Percentiles rank a stretch among this genome's conserved stretches.
Conservation (phyloP, 2,329 filamentous ascomycete genomes). For the Calcarisporium arbuscula region DNA sequence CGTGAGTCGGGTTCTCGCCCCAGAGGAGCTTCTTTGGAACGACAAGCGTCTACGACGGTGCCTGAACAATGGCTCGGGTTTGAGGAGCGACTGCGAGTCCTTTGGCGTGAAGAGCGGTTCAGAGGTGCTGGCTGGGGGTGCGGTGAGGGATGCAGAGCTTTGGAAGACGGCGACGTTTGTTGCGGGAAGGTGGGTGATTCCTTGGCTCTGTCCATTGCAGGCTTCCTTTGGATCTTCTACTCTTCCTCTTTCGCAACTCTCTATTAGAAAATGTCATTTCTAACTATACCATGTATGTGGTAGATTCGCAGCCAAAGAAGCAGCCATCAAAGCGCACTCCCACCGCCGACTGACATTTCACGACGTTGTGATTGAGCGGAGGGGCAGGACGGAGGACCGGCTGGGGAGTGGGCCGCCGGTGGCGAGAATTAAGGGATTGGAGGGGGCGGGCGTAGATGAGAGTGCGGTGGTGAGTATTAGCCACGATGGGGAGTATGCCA, state of each 20-base stretch:
- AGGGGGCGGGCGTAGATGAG: slow-evolving; percentile 30
- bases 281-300: background rate
- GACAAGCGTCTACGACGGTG: slow-evolving; percentile 15
- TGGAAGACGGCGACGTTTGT: slow-evolving; percentile 30
- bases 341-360: slow-evolving; percentile 54
- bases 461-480: slow-evolving; percentile 72
- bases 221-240: no score
- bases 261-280: background rate
- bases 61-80: background rate
- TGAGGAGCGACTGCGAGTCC: background rate
- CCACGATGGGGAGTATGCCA: slow-evolving; percentile 80
- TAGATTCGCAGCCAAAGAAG: slow-evolving; percentile 69
- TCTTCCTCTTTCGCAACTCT: background rate
- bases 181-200: slow-evolving; percentile 25
- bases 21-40: slow-evolving; percentile 22
- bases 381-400: slow-evolving; percentile 15
- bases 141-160: slow-evolving; percentile 16
- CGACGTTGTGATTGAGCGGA: slow-evolving; percentile 44
- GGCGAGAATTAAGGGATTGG: slow-evolving; percentile 31
- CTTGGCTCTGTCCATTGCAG: no score
- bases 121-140: no score
- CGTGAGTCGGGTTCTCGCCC: slow-evolving; percentile 39
- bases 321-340: slow-evolving; percentile 64
- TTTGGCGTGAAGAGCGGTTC: slow-evolving; percentile 4
- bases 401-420: slow-evolving; percentile 36